phyloP scores from a whole-genome alignment of 116 monocot species.

The Zostera marina region DNA sequence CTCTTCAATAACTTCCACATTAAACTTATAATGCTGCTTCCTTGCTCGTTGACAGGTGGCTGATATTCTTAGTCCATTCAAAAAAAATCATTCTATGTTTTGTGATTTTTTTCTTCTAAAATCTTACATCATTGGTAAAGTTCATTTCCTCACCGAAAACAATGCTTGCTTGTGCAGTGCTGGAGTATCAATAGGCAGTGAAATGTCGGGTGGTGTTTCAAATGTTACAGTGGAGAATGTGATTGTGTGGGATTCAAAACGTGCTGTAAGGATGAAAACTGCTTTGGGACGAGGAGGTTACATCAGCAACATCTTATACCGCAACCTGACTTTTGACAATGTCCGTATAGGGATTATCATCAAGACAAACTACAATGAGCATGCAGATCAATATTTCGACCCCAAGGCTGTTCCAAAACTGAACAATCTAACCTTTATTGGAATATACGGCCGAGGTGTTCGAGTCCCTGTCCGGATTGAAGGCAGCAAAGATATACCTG shows the following conservation, averaged over 20 bases:
- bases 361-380: slow-evolving; percentile 77
- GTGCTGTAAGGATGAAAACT: slow-evolving; percentile 75
- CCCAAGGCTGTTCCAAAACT: slow-evolving; percentile 34
- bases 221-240: slow-evolving; percentile 67
- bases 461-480: slow-evolving; percentile 55
- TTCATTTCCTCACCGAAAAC: background rate
- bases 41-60: background rate
- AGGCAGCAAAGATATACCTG: slow-evolving; percentile 61
- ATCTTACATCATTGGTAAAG: no score
- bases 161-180: slow-evolving; percentile 31
- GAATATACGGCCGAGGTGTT: slow-evolving; percentile 43
- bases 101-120: no score
- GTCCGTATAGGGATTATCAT: slow-evolving; percentile 57
- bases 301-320: slow-evolving; percentile 41
- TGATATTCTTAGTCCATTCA: background rate
- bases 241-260: slow-evolving; percentile 42
- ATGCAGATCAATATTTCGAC: slow-evolving; percentile 49
- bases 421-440: slow-evolving; percentile 31
- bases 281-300: slow-evolving; percentile 76
- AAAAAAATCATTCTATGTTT: background rate
- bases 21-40: background rate
- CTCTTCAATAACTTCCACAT: background rate
- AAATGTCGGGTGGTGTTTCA: slow-evolving; percentile 93
- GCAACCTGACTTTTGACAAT: slow-evolving; percentile 50
- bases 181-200: slow-evolving; percentile 92